Base-by-base conservation (phyloP, 805 yeast species). In the Saturnispora saitoi region DNA sequence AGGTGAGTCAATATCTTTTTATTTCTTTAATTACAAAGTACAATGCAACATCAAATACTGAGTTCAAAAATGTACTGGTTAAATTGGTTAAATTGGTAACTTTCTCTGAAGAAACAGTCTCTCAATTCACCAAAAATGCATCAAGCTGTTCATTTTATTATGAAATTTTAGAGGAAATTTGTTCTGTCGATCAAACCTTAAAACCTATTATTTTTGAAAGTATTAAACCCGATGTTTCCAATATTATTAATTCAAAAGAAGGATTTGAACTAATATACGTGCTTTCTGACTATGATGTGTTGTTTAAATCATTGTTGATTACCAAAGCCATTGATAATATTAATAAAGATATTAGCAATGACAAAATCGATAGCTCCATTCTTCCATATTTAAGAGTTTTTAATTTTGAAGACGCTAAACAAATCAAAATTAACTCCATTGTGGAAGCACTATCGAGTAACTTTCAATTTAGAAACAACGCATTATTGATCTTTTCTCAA, bases 391-490 rank as follows among this genome's bases (percentile, higher is more conserved):
- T 46, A 3, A 22, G 29, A 9, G 41, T 39, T 3, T 24, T 39
- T 11, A 15, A 15, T 11, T 10, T 12, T 2, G 37, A 30, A 4
- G 28, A 32, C 26, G 41, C n/a, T n/a, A 39, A 20, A 2, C 45
- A 32, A 6, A 10, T 12, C 4, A 17, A 39, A 7, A 22, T 32
- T n/a, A 22, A 14, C 22, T 12, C 40, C 2, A 19, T 39, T 32
- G 19, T 39, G n/a, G 44, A 45, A 11, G 7, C 29, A 5, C 37
- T 45, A 17, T 38, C 36, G 26, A 45, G 15, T 12, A 36, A 48
- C 32, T 63, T 59, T 15, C 45, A 61, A 43, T 62, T 76, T 63
- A 54, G 55, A 42, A 56, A 62, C 28, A 57, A 51, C 56, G 69
- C 66, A 22, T 66, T 54, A 24, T 57, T 53, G 26, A 62, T 63